phyloP scores from a whole-genome alignment of 78 protist genomes.

The Blattamonas nauphoetae region DNA sequence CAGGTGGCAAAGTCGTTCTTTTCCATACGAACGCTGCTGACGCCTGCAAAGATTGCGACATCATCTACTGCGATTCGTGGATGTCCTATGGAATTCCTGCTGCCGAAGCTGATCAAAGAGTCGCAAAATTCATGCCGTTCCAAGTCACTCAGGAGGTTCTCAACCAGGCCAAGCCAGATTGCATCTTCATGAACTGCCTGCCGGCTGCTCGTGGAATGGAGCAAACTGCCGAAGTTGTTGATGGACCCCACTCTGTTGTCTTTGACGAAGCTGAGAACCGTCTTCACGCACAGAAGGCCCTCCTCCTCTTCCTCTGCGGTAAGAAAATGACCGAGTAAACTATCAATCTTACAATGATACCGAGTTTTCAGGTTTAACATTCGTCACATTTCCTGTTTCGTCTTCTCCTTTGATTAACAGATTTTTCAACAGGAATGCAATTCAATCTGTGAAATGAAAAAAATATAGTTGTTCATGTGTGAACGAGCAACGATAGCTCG shows the following conservation, averaged over 20 bases:
- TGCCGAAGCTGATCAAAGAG: slow-evolving; percentile 19
- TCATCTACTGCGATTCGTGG: slow-evolving; percentile 59
- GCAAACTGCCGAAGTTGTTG: slow-evolving; percentile 63
- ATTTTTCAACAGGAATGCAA: no score
- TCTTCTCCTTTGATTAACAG: no score
- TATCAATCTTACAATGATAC: no score
- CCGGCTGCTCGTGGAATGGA: slow-evolving; percentile 59
- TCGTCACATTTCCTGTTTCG: no score
- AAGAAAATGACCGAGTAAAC: neutral
- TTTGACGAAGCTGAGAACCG: slow-evolving; percentile 68
- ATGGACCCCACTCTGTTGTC: slow-evolving; percentile 46
- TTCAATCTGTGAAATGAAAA: no score
- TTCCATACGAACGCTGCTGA: slow-evolving; percentile 10
- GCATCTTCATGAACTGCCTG: slow-evolving; percentile 65
- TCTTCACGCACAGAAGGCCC: slow-evolving; percentile 54
- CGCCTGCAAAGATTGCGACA: slow-evolving; percentile 43
- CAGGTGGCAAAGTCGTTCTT: slow-evolving; percentile 18
- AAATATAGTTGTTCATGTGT: no score
- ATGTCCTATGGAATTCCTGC: slow-evolving; percentile 55
- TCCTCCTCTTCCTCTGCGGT: slow-evolving; percentile 20
- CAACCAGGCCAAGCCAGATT: slow-evolving; percentile 36
- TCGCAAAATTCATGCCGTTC: slow-evolving; percentile 31
- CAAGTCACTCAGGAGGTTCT: slow-evolving; percentile 40
- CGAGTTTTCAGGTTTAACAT: no score
- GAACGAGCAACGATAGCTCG: no score